Base-by-base conservation (phyloP, 2,329 filamentous ascomycete genomes). In the Exophiala dermatitidis region DNA sequence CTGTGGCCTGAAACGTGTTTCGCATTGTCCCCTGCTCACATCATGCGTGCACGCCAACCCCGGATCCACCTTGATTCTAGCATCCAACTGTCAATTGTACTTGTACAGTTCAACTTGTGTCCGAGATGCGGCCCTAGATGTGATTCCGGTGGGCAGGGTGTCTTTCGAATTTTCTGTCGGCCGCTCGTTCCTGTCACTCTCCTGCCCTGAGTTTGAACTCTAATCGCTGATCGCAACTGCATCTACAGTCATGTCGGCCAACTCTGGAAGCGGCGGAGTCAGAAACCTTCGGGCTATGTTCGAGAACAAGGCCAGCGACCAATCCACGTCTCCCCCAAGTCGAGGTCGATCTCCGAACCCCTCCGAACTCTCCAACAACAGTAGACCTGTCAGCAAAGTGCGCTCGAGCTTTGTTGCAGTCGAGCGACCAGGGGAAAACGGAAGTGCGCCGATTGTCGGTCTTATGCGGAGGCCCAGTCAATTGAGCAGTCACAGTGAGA, bases 201-300 rank as follows among this genome's bases (percentile, higher is more conserved):
- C 19, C 19, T 19, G 19, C 19, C 19, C 19, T 19, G 19, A 41
- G 6, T 32, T 36, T n/a, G n/a, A 45, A 45, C 3, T 4, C 43
- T 41, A 33, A 10, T 40, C 51, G 50, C 57, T 59, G 46, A 59
- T 48, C 40, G 26, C 33, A 38, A 19, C 55, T 41, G 40, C 38
- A 40, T 34, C 53, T 48, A 48, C 57, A 63, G 61, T 60, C 58
- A 65, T 63, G 62, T 63, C 65, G 55, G 48, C 50, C 46, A 69
- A 63, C 70, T 70, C 70, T 47, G 57, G 57, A 42, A 73, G 68
- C 65, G 83, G 82, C 66, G 82, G 80, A 65, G 84, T 88, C 65
- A 84, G 78, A 72, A 87, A 86, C 72, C 80, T 90, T 61, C 78
- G 85, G 64, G 86, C 86, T 66, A 88, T 87, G 78, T 90, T 90